These are phyloP conservation scores for Schizochytrium sp. DNA, from an alignment of 108 stramenopile species.

Conservation along the genomic window DNA sequence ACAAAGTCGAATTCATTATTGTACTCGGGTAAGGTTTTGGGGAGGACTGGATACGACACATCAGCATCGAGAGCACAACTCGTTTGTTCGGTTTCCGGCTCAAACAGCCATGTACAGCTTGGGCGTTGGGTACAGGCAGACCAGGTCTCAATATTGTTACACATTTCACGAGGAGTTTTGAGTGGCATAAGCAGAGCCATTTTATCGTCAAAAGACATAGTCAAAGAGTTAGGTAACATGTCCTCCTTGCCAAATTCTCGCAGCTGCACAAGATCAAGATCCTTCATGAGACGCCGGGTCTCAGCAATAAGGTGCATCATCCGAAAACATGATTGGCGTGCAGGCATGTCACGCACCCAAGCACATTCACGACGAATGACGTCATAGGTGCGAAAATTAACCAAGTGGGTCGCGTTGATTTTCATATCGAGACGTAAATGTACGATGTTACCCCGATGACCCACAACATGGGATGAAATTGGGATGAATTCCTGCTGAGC, in stretches of 20 bases:
- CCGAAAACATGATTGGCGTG: constrained; percentile 15
- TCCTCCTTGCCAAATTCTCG: not conserved
- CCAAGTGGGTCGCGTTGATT: not conserved
- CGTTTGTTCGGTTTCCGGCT: not conserved
- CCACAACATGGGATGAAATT: not conserved
- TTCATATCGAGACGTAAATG: constrained; percentile 5
- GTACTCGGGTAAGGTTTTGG: constrained; percentile 18
- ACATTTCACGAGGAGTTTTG: not conserved
- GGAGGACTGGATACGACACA: not conserved
- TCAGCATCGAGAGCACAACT: not conserved
- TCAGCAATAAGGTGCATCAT: constrained; percentile 24
- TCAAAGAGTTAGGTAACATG: not conserved
- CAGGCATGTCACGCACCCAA: not conserved
- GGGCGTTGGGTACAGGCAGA: constrained; percentile 24
- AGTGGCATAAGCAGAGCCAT: not conserved
- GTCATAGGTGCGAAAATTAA: not conserved
- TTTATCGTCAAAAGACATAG: constrained; percentile 9
- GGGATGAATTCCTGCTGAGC: constrained; percentile 27
- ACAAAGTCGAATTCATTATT: constrained; percentile 13
- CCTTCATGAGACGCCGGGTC: not conserved
- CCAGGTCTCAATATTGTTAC: not conserved
- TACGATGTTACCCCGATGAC: not conserved
- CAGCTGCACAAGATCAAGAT: not conserved
- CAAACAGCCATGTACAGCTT: constrained; percentile 1
- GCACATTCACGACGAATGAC: constrained; percentile 45